These are phyloP conservation scores for Leccinum pseudoinsigne DNA, from an alignment of 1,284 basidiomycete species.

Conservation along the genomic window DNA sequence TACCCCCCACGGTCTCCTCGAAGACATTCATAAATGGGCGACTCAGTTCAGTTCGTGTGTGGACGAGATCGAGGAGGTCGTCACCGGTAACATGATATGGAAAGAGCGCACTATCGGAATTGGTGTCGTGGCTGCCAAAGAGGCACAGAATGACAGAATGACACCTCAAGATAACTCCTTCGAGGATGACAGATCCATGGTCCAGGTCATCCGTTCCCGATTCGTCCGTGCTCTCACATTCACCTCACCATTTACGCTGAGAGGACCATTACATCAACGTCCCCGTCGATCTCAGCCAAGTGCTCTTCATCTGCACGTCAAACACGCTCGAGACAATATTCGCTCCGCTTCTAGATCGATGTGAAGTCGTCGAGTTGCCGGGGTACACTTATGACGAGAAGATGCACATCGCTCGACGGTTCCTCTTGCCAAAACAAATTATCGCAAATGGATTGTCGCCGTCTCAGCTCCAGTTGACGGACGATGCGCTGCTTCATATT, in stretches of 20 bases:
- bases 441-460: conserved; percentile 64
- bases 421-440: conserved; percentile 86
- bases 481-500: conserved; percentile 59
- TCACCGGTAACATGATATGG: conserved; percentile 98
- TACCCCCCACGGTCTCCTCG: conserved; percentile 92
- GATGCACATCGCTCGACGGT: conserved; percentile 82
- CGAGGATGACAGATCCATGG: too few relatives aligned
- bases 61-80: conserved; percentile 98
- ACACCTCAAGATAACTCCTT: too few relatives aligned
- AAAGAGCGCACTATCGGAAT: conserved; percentile 93
- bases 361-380: conserved; percentile 71
- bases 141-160: conserved; percentile 49
- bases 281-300: conserved; percentile 84
- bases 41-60: conserved; percentile 92
- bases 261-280: conserved; percentile 93
- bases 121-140: conserved; percentile 88
- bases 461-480: conserved; percentile 52
- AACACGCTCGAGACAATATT: conserved; percentile 89
- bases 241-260: too few relatives aligned
- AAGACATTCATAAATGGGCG: conserved; percentile 98
- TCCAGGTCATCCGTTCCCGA: too few relatives aligned
- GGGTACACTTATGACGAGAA: conserved; percentile 93
- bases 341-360: conserved; percentile 76
- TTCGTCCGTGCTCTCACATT: too few relatives aligned
- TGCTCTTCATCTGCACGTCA: conserved; percentile 89